These are phyloP conservation scores for Podospora tetraspora DNA, from an alignment of 495 filamentous ascomycete species.

Conservation along the genomic window DNA sequence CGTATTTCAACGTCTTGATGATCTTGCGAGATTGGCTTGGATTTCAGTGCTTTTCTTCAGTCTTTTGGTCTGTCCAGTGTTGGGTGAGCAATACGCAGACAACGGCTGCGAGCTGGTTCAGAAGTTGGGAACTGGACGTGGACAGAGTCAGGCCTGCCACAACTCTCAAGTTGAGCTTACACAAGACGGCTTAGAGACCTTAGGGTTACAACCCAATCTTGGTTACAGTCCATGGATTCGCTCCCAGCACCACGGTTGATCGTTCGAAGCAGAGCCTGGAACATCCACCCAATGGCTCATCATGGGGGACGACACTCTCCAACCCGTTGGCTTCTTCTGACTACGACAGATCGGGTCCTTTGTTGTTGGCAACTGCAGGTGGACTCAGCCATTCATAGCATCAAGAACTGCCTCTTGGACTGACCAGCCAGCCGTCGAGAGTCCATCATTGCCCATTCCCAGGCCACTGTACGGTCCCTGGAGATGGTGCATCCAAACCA, in stretches of 20 bases:
- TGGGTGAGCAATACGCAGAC: background rate
- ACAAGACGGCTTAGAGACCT: background rate
- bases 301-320: background rate
- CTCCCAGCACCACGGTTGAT: background rate
- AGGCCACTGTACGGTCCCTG: background rate
- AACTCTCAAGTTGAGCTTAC: background rate
- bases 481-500: background rate
- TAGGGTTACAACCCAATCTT: background rate
- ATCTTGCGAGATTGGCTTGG: background rate
- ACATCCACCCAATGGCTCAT: background rate
- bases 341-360: background rate
- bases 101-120: background rate
- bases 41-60: background rate
- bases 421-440: background rate
- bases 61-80: background rate
- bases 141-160: background rate
- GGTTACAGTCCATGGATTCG: background rate
- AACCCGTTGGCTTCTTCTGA: background rate
- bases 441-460: background rate
- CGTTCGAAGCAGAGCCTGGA: background rate
- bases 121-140: background rate
- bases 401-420: background rate
- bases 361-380: background rate
- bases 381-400: background rate
- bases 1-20: background rate